Conservation (phyloP, 371 early-diverging fungal genomes). For the Actinomucor elegans region DNA sequence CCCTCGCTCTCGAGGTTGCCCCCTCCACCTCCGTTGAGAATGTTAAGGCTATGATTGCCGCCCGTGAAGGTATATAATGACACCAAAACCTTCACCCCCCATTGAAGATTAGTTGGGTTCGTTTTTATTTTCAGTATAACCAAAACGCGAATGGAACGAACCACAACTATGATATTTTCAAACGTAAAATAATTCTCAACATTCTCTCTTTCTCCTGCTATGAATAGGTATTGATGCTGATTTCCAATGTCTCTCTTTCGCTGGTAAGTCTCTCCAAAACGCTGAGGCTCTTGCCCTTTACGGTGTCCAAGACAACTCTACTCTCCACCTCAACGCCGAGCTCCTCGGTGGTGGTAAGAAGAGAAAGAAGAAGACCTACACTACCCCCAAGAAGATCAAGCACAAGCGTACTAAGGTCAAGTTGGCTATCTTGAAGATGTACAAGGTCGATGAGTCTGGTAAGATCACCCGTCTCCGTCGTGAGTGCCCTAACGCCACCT, state of each 20-base stretch:
- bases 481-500: constrained; percentile 92
- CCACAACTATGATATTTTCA: too few species aligned
- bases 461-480: constrained; percentile 98
- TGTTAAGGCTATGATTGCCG: constrained; percentile 88
- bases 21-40: constrained; percentile 73
- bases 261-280: constrained; percentile 89
- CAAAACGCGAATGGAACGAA: too few species aligned
- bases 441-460: constrained; percentile 96
- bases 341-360: constrained; percentile 95
- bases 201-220: not conserved
- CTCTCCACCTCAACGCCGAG: constrained; percentile 81
- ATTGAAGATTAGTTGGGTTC: too few species aligned
- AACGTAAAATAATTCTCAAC: too few species aligned
- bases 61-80: constrained; percentile 74
- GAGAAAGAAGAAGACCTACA: constrained; percentile 99
- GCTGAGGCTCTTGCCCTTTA: constrained; percentile 68
- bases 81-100: too few species aligned
- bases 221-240: constrained; percentile 83
- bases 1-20: constrained; percentile 83
- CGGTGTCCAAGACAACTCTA: constrained; percentile 91
- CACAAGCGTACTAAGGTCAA: constrained; percentile 99
- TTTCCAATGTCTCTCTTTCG: constrained; percentile 92
- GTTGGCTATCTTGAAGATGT: constrained; percentile 95
- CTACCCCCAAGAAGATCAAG: constrained; percentile 99
- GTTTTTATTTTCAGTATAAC: too few species aligned